phyloP scores from a whole-genome alignment of 257 asterid species.

The Plantago major region DNA sequence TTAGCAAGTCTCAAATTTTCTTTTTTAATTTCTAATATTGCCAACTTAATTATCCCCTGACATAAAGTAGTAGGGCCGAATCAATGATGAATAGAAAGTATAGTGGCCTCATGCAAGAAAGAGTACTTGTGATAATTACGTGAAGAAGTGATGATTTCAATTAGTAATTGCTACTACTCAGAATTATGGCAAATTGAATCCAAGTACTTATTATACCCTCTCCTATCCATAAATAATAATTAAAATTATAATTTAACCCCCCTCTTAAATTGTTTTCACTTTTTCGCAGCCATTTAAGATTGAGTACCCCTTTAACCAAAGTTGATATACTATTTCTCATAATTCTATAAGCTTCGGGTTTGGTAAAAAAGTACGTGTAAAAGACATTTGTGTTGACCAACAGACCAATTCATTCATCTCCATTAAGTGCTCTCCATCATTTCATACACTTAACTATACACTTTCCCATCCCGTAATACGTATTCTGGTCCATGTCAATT shows the following conservation, averaged over 20 bases:
- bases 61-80: constrained; percentile 24
- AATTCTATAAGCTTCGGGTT: constrained; percentile 39
- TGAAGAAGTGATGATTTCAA: constrained; percentile 24
- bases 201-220: constrained; percentile 37
- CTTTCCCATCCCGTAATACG: not conserved
- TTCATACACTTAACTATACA: too few relatives aligned
- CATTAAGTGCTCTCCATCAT: constrained; percentile 13
- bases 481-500: too few relatives aligned
- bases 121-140: constrained; percentile 11
- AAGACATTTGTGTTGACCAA: constrained; percentile 49
- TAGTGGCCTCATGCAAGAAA: constrained; percentile 22
- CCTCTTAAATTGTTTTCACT: constrained; percentile 18
- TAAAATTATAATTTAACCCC: not conserved
- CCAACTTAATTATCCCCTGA: constrained; percentile 35
- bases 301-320: constrained; percentile 16
- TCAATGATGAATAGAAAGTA: constrained; percentile 16
- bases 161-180: constrained; percentile 30
- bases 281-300: constrained; percentile 40
- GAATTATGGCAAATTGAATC: constrained; percentile 49
- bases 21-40: constrained; percentile 6
- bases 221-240: not conserved
- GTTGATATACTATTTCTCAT: constrained; percentile 24
- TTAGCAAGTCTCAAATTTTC: too few relatives aligned
- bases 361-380: constrained; percentile 35
- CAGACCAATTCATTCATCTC: constrained; percentile 34